These are phyloP conservation scores for Neurospora sp. DNA, from an alignment of 495 filamentous ascomycete genomes.

Conservation along the genomic window DNA sequence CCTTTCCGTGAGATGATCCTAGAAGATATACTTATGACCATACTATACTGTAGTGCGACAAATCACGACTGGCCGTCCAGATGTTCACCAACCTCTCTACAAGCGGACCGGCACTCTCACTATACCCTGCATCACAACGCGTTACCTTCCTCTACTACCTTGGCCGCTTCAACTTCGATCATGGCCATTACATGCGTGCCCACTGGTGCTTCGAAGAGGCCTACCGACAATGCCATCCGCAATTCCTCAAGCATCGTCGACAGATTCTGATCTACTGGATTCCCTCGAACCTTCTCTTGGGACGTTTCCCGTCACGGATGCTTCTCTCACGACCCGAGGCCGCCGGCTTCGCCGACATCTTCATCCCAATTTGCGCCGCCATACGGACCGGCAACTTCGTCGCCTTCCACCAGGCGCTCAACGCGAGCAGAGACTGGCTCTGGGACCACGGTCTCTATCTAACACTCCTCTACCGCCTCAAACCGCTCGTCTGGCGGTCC, in stretches of 20 bases:
- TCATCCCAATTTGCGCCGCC: conserved; percentile 62
- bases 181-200: conserved; percentile 68
- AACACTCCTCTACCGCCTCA: conserved; percentile 59
- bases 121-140: conserved; percentile 79
- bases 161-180: conserved; percentile 77
- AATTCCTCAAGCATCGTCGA: conserved; percentile 59
- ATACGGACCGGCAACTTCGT: conserved; percentile 71
- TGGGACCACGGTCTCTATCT: conserved; percentile 64
- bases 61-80: conserved; percentile 60
- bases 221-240: conserved; percentile 64
- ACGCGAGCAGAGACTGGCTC: conserved; percentile 54
- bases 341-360: conserved; percentile 55
- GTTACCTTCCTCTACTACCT: conserved; percentile 93
- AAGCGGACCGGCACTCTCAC: conserved; percentile 62
- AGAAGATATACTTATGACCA: conserved; percentile 2
- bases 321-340: conserved; percentile 67
- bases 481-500: conserved; percentile 76
- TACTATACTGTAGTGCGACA: conserved; percentile 37
- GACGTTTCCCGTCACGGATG: conserved; percentile 62
- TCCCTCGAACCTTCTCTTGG: conserved; percentile 71
- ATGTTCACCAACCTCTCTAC: conserved; percentile 85
- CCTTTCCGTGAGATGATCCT: neutral
- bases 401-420: conserved; percentile 59
- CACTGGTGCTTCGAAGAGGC: conserved; percentile 64
- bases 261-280: conserved; percentile 80